Evolutionary conservation across 2,329 filamentous ascomycete genomes (phyloP).

Genomic region (Magnaporthiopsis incrustans): DNA sequence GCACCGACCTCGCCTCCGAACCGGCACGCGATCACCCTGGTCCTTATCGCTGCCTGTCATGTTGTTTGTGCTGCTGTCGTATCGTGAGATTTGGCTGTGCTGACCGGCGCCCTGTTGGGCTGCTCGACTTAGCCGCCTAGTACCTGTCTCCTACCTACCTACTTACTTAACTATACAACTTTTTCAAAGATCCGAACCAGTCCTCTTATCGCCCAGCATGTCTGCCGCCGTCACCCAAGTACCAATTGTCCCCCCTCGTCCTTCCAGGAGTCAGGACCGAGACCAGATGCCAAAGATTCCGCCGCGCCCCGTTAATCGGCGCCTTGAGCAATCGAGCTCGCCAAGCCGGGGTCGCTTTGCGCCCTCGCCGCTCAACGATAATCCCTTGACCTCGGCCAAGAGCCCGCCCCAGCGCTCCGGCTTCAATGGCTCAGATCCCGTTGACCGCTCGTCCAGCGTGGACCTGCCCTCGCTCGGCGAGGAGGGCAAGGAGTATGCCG

Average conservation of each 20-base stretch:
- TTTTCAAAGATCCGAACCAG: background rate
- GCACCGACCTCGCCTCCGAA: background rate
- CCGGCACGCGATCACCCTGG: background rate
- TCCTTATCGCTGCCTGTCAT: background rate
- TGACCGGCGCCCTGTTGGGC: background rate
- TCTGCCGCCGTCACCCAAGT: constrained; percentile 37
- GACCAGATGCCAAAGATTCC: constrained; percentile 61
- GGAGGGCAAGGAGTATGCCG: constrained; percentile 83
- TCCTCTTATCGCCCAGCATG: constrained; percentile 27
- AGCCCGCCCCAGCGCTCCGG: constrained; percentile 29
- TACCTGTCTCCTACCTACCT: background rate
- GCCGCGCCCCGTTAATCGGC: constrained; percentile 63
- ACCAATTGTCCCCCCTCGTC: constrained; percentile 50
- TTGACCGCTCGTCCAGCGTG: constrained; percentile 65
- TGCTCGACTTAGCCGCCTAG: background rate
- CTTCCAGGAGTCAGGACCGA: constrained; percentile 41
- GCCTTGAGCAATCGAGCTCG: constrained; percentile 67
- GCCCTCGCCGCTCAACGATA: constrained; percentile 77
- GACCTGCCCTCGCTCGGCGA: constrained; percentile 78
- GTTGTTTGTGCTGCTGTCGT: background rate
- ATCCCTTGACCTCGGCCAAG: constrained; percentile 42
- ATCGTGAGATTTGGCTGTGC: background rate
- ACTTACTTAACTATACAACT: background rate
- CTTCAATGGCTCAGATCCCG: constrained; percentile 32
- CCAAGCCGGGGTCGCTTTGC: constrained; percentile 73